These are phyloP conservation scores for Nasturtium officinale DNA, from an alignment of 345 rosid genomes.

Conservation along the genomic window DNA sequence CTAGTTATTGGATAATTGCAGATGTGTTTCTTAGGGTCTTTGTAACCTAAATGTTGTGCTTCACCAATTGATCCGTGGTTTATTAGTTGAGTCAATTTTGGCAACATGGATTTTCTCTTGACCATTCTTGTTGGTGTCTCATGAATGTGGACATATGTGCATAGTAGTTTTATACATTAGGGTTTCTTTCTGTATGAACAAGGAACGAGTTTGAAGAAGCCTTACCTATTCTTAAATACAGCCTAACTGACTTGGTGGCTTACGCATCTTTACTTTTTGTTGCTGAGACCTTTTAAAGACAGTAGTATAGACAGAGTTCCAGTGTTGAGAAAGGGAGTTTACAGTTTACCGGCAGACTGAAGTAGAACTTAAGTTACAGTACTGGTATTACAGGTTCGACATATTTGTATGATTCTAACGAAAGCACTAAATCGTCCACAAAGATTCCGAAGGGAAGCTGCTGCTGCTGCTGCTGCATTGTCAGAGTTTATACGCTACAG, in stretches of 20 bases:
- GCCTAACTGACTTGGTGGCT: conserved; percentile 5
- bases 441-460: conserved; percentile 84
- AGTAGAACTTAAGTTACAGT: conserved; percentile 26
- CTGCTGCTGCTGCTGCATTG: conserved; percentile 67
- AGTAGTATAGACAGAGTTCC: neutral
- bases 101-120: conserved; percentile 18
- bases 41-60: conserved; percentile 4
- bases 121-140: conserved; percentile 13
- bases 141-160: conserved; percentile 23
- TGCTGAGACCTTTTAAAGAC: conserved; percentile 6
- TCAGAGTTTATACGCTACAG: conserved; percentile 91
- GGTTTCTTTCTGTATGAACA: neutral
- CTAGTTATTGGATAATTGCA: conserved; percentile 10
- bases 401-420: conserved; percentile 71
- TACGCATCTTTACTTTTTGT: conserved; percentile 2
- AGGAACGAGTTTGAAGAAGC: neutral
- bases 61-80: conserved; percentile 25
- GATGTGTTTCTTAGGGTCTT: conserved; percentile 26
- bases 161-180: conserved; percentile 9
- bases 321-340: conserved; percentile 7
- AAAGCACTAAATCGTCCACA: conserved; percentile 69
- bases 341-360: conserved; percentile 21
- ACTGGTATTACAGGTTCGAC: conserved; percentile 64
- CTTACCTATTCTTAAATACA: neutral
- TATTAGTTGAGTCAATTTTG: conserved; percentile 6